These are phyloP conservation scores for Pichia eremophila DNA, from an alignment of 805 yeast species.

Conservation along the genomic window DNA sequence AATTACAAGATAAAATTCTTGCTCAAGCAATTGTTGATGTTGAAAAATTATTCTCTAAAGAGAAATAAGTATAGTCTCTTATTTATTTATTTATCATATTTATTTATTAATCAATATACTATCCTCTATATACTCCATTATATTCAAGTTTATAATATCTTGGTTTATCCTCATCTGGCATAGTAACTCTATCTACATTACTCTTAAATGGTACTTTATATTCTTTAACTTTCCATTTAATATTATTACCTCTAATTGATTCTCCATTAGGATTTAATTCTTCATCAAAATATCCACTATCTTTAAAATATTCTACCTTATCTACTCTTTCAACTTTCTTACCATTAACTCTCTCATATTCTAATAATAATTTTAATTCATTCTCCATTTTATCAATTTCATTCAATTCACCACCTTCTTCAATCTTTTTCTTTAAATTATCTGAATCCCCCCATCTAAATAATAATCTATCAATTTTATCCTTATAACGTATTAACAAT, in stretches of 20 bases:
- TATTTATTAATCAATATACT: not conserved
- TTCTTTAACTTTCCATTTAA: not conserved
- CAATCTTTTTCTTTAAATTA: not conserved
- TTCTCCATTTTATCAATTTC: not conserved
- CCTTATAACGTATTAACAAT: not conserved
- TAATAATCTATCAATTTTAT: not conserved
- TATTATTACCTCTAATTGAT: not conserved
- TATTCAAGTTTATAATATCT: not conserved
- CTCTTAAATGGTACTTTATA: not conserved
- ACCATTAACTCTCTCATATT: not conserved
- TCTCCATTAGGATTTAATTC: not conserved
- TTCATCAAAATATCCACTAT: not conserved
- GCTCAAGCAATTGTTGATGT: slow-evolving; percentile 87
- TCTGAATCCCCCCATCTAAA: not conserved
- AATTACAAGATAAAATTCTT: slow-evolving; percentile 89
- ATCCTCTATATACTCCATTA: not conserved
- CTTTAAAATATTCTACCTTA: slow-evolving; percentile 4
- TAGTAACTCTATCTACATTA: not conserved
- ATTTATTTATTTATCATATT: not conserved
- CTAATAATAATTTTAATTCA: not conserved
- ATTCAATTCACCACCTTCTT: too few relatives aligned
- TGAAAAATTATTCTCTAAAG: slow-evolving; percentile 64
- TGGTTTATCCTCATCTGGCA: not conserved
- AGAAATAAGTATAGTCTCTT: slow-evolving; percentile 16
- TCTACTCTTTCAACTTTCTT: slow-evolving; percentile 1